Percentiles rank a stretch among this genome's conserved stretches.
These are phyloP conservation scores for Rhodamnia argentea DNA, from an alignment of 345 rosid species.

Conservation along the genomic window DNA sequence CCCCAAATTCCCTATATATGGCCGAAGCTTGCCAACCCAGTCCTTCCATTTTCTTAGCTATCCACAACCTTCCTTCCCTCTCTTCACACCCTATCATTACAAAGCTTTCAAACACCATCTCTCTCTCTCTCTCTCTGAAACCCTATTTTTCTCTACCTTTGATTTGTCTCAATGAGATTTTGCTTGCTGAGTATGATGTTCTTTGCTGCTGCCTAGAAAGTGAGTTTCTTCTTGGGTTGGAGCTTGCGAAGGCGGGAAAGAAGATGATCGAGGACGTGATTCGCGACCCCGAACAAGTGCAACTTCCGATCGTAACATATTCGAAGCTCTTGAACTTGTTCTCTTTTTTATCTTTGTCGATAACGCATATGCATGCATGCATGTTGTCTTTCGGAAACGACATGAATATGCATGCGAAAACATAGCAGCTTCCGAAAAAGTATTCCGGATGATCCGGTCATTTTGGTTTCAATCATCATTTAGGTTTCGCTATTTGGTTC, in stretches of 20 bases:
- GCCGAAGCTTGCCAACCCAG: background rate
- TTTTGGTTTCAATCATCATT: background rate
- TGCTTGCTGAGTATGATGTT: background rate
- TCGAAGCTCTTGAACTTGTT: background rate
- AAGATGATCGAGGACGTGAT: background rate
- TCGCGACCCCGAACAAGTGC: background rate
- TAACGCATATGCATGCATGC: background rate
- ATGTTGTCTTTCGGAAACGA: background rate
- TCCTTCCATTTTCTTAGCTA: background rate
- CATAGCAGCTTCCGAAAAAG: background rate
- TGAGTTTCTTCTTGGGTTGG: background rate
- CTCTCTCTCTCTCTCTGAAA: background rate
- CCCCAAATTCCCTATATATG: background rate
- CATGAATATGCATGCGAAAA: background rate
- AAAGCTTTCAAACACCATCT: background rate
- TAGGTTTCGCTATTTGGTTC: background rate
- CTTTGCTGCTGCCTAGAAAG: background rate
- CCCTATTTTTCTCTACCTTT: background rate
- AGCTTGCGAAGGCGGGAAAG: background rate
- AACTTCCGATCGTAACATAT: background rate
- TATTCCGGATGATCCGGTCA: background rate
- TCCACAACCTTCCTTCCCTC: background rate
- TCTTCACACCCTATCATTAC: background rate
- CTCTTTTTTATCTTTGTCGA: background rate
- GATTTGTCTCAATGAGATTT: background rate